These are phyloP conservation scores for Aspergillus candidus DNA, from an alignment of 2,329 filamentous ascomycete genomes.

Conservation along the genomic window DNA sequence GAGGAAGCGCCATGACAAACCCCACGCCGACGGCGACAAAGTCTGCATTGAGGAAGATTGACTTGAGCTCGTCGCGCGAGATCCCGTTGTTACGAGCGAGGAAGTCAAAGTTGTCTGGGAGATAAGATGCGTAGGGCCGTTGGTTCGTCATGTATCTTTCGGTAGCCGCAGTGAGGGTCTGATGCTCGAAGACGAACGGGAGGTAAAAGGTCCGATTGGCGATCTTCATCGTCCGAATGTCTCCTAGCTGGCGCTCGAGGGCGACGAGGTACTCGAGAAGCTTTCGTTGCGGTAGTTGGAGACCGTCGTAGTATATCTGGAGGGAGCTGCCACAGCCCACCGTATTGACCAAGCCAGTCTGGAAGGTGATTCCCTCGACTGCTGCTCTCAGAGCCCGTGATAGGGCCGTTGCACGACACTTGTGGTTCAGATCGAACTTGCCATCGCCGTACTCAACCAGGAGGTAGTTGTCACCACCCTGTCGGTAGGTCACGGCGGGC, in stretches of 20 bases:
- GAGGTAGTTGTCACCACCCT: neutral
- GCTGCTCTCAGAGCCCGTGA: neutral
- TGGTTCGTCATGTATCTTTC: slow-evolving; percentile 2
- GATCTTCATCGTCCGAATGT: neutral
- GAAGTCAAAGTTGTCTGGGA: slow-evolving; percentile 7
- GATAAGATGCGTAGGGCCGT: slow-evolving; percentile 4
- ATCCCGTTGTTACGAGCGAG: neutral
- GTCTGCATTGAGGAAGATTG: neutral
- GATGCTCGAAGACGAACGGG: slow-evolving; percentile 3
- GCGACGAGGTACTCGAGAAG: slow-evolving; percentile 2
- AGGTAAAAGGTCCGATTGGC: slow-evolving; percentile 2
- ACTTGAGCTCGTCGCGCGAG: neutral
- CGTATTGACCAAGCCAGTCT: neutral
- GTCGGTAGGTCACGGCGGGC: neutral
- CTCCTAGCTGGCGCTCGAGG: neutral
- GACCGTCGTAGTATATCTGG: neutral
- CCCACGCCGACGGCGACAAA: slow-evolving; percentile 2
- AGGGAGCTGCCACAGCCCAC: neutral
- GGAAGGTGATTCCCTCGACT: neutral
- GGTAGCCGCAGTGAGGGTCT: neutral
- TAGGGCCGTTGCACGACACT: neutral
- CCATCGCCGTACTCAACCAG: neutral
- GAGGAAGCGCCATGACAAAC: slow-evolving; percentile 1
- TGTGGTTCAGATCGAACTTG: neutral
- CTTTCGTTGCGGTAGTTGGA: neutral